Base-by-base conservation (phyloP, 352 stramenopile genomes). In the Hyaloperonospora arabidopsidis region DNA sequence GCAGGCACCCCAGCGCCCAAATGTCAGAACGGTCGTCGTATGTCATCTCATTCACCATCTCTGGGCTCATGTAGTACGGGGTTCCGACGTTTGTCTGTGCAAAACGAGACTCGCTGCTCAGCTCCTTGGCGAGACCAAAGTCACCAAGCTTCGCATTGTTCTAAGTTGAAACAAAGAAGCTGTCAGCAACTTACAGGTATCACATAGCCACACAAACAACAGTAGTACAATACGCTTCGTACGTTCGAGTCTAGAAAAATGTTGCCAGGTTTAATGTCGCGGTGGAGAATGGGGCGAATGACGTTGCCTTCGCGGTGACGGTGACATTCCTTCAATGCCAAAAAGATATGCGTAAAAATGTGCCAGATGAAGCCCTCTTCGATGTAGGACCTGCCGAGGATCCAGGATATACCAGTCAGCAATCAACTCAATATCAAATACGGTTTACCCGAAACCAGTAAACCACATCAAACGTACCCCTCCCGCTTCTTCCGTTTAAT, bases 311-410 rank as follows among this genome's bases (percentile, higher is more conserved):
- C 81, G 50, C 83, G 79, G 64, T 94, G 82, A 54, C 84, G 79
- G 59, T 97, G 86, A 69, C 85, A 97, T 39, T 93, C 84, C 54
- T 95, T 93, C 21, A 97, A 76, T 45, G 89, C 89, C 32, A 95
- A 64, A 46, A 95, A 93, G 25, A 97, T 83, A 70, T 97, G 89
- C 54, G 85, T 93, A 59, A 97, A 89, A 58, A 93, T 87, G 60
- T 93, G 85, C 89, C 89, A 97, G 61, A 97, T 94, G 52, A 95
- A 95, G 56, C 76, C 76, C 62, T 97, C 89, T 63, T 96, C 89
- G 55, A 97, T 94, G 71, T 85, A 92, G 48, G 80, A 87, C 43
- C 82, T 21, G 45, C 19, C 45, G n/a, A 49, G 56, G 45, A 21
- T 38, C 46, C 19, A 48, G 56, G 40, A 43, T 29, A 54, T 29